Evolutionary conservation across 306 rosid genomes (phyloP), one percentile per base, ranked within the genome.

Genomic region (Dryas alaskensis): DNA sequence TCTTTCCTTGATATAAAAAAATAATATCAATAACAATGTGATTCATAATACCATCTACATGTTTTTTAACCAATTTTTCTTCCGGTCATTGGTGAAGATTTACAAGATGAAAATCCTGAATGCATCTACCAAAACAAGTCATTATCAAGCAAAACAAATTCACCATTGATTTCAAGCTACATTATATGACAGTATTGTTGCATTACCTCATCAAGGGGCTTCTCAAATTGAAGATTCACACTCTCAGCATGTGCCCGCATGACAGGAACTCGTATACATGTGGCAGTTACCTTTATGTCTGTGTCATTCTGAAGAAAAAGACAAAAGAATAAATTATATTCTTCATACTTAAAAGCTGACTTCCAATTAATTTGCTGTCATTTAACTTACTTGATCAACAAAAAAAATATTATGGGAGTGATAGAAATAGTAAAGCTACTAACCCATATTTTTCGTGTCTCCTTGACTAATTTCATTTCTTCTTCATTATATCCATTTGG

Each of bases 201-300:
- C 7, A 39, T 60, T 90, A 95, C 99, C 99, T 95, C 98, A 57
- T 95, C 89, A 50, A 92, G 96, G 69, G 96, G 90, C 7, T 70
- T 87, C 87, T 95, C 92, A 73, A 95, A 95, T 71, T 95, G 93
- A 86, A 92, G 97, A 82, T 94, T 94, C 76, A 94, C 88, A 72
- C 97, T 90, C 85, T 92, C 99, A 13, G 99, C 97, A 77, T 95
- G 99, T 44, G 99, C 99, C 13, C 99, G 88, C 99, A 95, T 92
- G 49, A 95, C 96, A 71, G 99, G 97, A 79, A 95, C 99, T 58
- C 99, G 86, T 60, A 95, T 86, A 45, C 99, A 95, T 60, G 98
- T 95, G 4, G 99, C 99, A 44, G 97, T 92, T 61, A 95, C 93
- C 85, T 86, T 94, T 68, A 95, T 90, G 47, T 92, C 82, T 45